These are phyloP conservation scores for Lophium mytilinum DNA, from an alignment of 495 filamentous ascomycete genomes.

Conservation along the genomic window DNA sequence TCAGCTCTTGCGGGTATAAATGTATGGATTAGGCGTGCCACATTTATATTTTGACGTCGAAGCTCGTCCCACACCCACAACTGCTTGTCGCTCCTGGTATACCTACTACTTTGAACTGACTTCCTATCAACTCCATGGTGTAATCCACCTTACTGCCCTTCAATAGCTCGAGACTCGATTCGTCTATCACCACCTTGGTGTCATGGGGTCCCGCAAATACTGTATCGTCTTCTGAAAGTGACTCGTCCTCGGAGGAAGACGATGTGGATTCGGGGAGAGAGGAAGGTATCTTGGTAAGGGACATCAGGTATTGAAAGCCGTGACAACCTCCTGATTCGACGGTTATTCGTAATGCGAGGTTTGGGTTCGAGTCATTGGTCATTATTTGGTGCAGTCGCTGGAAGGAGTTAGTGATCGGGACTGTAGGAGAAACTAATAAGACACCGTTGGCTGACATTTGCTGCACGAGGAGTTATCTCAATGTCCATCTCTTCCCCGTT, in stretches of 20 bases:
- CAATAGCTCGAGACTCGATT: conserved; percentile 75
- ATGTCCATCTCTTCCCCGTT: conserved; percentile 76
- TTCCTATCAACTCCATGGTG: conserved; percentile 94
- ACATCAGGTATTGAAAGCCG: conserved; percentile 96
- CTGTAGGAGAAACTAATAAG: not conserved
- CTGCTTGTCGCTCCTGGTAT: conserved; percentile 87
- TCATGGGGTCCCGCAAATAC: conserved; percentile 47
- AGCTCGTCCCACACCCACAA: conserved; percentile 96
- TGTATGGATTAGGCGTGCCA: not conserved
- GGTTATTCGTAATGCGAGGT: conserved; percentile 77
- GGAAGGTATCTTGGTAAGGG: conserved; percentile 49
- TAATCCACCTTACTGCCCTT: conserved; percentile 93
- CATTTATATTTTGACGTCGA: conserved; percentile 63
- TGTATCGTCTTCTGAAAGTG: conserved; percentile 54
- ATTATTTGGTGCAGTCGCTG: conserved; percentile 66
- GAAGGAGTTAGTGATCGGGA: not conserved
- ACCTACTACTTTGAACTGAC: conserved; percentile 92
- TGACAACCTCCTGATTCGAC: conserved; percentile 93
- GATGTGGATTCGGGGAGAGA: not conserved
- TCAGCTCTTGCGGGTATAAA: too few relatives aligned
- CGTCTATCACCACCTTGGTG: conserved; percentile 85
- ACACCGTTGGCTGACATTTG: conserved; percentile 50
- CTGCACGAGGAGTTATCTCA: conserved; percentile 71
- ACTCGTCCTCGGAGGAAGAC: conserved; percentile 47
- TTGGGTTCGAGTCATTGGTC: conserved; percentile 65